Percentiles rank a stretch among this genome's conserved stretches.
Conservation (phyloP, 192 early-diverging fungal genomes). For the Coemansia sp. region DNA sequence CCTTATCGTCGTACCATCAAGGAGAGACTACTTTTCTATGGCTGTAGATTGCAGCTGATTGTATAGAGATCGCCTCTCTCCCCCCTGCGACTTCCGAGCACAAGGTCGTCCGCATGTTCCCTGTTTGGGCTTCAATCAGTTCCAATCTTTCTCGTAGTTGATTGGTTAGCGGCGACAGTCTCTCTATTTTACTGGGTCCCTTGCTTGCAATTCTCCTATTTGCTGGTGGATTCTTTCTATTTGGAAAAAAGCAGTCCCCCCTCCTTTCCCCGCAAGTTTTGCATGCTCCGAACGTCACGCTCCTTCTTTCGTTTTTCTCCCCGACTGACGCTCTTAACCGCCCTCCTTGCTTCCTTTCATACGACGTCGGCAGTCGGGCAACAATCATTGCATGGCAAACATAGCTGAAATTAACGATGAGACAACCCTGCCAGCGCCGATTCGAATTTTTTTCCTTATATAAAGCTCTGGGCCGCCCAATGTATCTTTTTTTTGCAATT, state of each 20-base stretch:
- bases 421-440: not conserved
- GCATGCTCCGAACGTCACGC: slow-evolving; percentile 9
- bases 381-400: not conserved
- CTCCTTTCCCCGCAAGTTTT: not conserved
- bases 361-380: not conserved
- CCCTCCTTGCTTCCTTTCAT: not conserved
- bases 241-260: slow-evolving; percentile 3
- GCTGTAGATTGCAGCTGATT: slow-evolving; percentile 7
- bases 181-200: not conserved
- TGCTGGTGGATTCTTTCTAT: not conserved
- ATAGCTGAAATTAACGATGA: not conserved
- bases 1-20: slow-evolving; percentile 1
- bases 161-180: not conserved
- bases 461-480: not conserved
- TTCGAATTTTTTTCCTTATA: not conserved
- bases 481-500: not conserved
- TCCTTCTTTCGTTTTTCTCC: not conserved
- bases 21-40: not conserved
- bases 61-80: not conserved
- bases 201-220: slow-evolving; percentile 11
- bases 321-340: slow-evolving; percentile 1
- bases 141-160: not conserved
- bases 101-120: not conserved
- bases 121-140: not conserved
- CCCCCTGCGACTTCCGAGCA: slow-evolving; percentile 6